Evolutionary conservation across 139 green algal genomes (phyloP).

Genomic region (Closterium sp.): DNA sequence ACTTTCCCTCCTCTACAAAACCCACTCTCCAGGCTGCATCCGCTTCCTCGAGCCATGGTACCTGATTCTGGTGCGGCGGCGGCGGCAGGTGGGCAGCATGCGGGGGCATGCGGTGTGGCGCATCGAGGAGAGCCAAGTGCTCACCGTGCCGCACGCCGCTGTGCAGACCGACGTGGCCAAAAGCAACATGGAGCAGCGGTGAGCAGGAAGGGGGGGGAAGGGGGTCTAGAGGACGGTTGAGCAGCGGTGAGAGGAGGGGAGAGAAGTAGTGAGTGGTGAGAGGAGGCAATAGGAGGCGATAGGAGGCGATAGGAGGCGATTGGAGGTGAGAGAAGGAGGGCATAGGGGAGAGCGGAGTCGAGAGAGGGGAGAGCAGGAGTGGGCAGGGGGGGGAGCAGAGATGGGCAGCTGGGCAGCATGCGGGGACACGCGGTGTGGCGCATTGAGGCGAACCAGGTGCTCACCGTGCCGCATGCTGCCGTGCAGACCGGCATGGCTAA

Average conservation of each 20-base stretch:
- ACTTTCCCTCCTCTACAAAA: background rate
- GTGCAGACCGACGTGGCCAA: slow-evolving; percentile 45
- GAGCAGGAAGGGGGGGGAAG: background rate
- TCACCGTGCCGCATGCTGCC: slow-evolving; percentile 64
- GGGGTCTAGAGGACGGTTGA: too few species aligned
- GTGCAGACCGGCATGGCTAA: slow-evolving; percentile 45
- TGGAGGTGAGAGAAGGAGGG: background rate
- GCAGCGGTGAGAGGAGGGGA: too few species aligned
- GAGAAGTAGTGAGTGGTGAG: too few species aligned
- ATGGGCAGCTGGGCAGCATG: slow-evolving; percentile 68
- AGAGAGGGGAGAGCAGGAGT: too few species aligned
- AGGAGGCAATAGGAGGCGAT: too few species aligned
- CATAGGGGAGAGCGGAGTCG: too few species aligned
- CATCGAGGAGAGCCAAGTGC: slow-evolving; percentile 71
- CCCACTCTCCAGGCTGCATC: slow-evolving; percentile 67
- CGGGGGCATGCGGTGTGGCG: slow-evolving; percentile 82
- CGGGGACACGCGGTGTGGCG: slow-evolving; percentile 81
- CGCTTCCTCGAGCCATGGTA: slow-evolving; percentile 82
- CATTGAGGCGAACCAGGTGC: slow-evolving; percentile 71
- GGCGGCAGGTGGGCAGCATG: slow-evolving; percentile 68
- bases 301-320: too few species aligned
- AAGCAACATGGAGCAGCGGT: slow-evolving; percentile 56
- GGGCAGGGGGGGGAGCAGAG: slow-evolving; percentile 24
- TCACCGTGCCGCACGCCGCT: slow-evolving; percentile 65
- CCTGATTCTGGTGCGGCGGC: slow-evolving; percentile 80